Evolutionary conservation across 768 basidiomycete genomes (phyloP), one percentile per base, ranked within the genome.

Genomic region (Steccherinum ochraceum): DNA sequence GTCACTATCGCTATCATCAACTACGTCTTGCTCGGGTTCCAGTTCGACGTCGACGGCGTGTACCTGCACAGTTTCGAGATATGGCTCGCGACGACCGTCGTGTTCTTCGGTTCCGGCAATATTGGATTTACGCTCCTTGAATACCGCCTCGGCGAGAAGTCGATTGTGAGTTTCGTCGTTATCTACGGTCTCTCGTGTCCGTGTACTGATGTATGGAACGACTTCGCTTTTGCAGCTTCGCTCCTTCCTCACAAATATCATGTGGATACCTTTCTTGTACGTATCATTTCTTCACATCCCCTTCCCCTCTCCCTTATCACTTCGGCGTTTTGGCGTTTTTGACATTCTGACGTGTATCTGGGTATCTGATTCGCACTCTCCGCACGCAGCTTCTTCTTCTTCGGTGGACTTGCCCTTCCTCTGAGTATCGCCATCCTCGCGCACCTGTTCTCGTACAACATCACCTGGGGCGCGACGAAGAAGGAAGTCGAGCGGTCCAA

Each of bases 401-500:
- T 87, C 58, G 80, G 81, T 21, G 86, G 88, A 1, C 70, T 91
- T 45, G 83, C 82, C 50, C 77, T 88, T 54, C 88, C 87, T 51
- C 72, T 90, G 39, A 71, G 76, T 24, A 74, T 76, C 21, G 80
- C 85, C 1, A 69, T 87, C 26, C 71, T 86, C 19, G 81, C 85
- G 1, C 84, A 87, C 56, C 52, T 85, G 67, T 84, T 87, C 66
- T 85, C 83, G 4, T 86, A 84, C 69, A 83, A 87, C 65, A 86
- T 86, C 59, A 77, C 78, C 10, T 90, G 88, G 89, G 78, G 80
- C 20, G 81, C 86, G 4, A 90, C 88, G 3, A 79, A 79, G 58
- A 89, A 90, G 78, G 87, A 89, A 65, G 89, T 93, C 41, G 85
- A 93, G 67, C 77, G 81, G 49, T 89, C 86, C 12, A 93, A 93